These are phyloP conservation scores for Delitschia confertaspora DNA, from an alignment of 495 filamentous ascomycete species.

Conservation along the genomic window DNA sequence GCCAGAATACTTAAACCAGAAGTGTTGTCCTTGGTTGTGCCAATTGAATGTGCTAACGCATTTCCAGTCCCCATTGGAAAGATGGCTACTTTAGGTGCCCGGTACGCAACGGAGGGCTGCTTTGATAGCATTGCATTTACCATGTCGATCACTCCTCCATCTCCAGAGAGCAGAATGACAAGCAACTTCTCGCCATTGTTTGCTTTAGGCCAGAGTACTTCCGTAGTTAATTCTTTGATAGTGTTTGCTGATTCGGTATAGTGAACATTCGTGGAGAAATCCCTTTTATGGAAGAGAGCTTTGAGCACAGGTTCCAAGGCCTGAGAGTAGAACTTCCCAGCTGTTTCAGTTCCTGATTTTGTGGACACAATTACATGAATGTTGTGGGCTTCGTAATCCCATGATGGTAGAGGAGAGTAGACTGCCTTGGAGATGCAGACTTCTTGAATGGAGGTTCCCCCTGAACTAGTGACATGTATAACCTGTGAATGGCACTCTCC, in stretches of 20 bases:
- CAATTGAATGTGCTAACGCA: constrained; percentile 66
- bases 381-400: constrained; percentile 3
- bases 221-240: constrained; percentile 51
- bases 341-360: constrained; percentile 57
- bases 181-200: constrained; percentile 44
- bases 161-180: constrained; percentile 71
- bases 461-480: too few species aligned
- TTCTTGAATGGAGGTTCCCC: constrained; percentile 1
- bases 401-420: too few species aligned
- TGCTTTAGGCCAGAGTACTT: constrained; percentile 42
- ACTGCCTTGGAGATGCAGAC: constrained; percentile 9
- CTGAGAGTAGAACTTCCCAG: constrained; percentile 46
- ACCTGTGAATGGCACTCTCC: too few species aligned
- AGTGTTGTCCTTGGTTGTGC: constrained; percentile 36
- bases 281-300: constrained; percentile 33
- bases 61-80: constrained; percentile 83
- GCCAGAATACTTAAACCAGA: constrained; percentile 48
- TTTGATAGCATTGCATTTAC: constrained; percentile 52
- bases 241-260: constrained; percentile 50
- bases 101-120: constrained; percentile 21
- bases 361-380: constrained; percentile 63
- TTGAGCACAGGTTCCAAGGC: constrained; percentile 51
- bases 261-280: constrained; percentile 42
- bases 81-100: constrained; percentile 51
- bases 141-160: constrained; percentile 73